These are phyloP conservation scores for Leptodermis oblonga DNA, from an alignment of 257 asterid genomes.

Conservation along the genomic window DNA sequence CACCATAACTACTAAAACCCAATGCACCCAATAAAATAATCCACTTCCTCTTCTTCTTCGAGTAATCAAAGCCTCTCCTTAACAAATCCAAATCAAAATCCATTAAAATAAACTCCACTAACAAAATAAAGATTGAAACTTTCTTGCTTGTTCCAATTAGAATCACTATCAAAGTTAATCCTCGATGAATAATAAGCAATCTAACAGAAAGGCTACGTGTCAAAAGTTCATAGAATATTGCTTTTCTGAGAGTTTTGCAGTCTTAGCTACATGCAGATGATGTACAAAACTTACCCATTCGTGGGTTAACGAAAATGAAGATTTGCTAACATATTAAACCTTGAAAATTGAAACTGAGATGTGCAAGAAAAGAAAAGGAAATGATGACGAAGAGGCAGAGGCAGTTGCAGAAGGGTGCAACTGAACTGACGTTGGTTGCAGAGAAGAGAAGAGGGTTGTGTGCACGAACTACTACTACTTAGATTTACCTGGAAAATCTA, in stretches of 20 bases:
- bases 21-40: constrained; percentile 43
- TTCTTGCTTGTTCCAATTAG: no score
- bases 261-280: not conserved
- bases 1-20: constrained; percentile 52
- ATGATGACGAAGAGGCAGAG: not conserved
- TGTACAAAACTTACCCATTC: not conserved
- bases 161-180: no score
- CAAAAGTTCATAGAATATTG: not conserved
- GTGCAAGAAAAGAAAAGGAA: no score
- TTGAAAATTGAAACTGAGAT: no score
- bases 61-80: constrained; percentile 28
- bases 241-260: constrained; percentile 1
- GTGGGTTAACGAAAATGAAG: no score
- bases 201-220: constrained; percentile 3
- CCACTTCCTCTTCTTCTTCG: constrained; percentile 44
- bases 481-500: not conserved
- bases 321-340: no score
- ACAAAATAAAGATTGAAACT: no score
- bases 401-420: no score
- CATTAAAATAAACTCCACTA: constrained; percentile 27
- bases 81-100: constrained; percentile 35
- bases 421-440: not conserved
- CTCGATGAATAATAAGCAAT: not conserved
- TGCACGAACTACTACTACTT: constrained; percentile 3
- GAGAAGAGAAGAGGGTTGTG: constrained; percentile 5